Evolutionary conservation across 2,329 filamentous ascomycete genomes (phyloP).

Genomic region (Aspergillus spinulosporus): DNA sequence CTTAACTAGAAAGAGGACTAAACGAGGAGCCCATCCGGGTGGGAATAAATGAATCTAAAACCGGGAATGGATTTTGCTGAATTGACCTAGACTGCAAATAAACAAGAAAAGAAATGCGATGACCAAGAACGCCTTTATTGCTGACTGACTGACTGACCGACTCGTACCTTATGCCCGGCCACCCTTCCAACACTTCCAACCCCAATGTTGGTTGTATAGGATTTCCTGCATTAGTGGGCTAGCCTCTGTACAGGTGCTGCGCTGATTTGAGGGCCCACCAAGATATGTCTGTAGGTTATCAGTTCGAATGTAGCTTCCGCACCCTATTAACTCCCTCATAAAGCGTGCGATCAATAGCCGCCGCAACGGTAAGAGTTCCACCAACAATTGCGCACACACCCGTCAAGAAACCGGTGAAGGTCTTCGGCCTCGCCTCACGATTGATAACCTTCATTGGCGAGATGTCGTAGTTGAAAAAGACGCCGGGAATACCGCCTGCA

Average conservation of each 20-base stretch:
- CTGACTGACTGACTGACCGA: not conserved
- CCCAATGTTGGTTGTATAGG: not conserved
- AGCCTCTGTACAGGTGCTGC: conserved; percentile 4
- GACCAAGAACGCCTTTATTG: conserved; percentile 1
- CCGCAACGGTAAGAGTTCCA: conserved; percentile 91
- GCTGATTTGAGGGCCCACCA: not conserved
- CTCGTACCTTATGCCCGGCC: not conserved
- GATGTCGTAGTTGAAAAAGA: conserved; percentile 99
- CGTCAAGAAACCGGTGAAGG: conserved; percentile 87
- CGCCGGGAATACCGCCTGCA: conserved; percentile 86
- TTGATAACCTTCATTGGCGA: conserved; percentile 99
- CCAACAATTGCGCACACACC: conserved; percentile 93
- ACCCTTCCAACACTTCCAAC: not conserved
- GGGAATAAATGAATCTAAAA: not conserved
- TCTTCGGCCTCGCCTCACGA: conserved; percentile 84
- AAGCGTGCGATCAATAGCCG: conserved; percentile 83
- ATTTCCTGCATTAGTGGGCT: not conserved
- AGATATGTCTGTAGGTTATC: conserved; percentile 20
- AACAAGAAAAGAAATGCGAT: not conserved
- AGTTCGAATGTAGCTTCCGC: conserved; percentile 77
- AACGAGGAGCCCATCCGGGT: no score
- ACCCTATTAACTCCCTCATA: conserved; percentile 84
- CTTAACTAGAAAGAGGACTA: no score
- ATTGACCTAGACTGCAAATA: not conserved
- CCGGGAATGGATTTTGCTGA: not conserved